Base-by-base conservation (phyloP, 2,329 filamentous ascomycete genomes). In the Diaporthe aspalathi region DNA sequence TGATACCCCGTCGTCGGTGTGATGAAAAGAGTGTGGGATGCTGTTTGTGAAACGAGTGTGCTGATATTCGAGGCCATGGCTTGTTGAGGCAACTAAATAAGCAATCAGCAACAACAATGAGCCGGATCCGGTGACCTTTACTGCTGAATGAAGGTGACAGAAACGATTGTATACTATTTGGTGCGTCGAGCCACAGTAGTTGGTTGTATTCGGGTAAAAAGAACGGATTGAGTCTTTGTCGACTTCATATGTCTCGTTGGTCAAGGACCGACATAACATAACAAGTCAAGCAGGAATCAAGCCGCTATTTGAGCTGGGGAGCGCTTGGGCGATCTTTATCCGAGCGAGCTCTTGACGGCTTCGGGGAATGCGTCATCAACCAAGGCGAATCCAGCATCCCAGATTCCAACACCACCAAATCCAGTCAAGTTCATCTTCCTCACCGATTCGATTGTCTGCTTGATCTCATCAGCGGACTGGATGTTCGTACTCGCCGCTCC, bases 361-460 rank as follows among this genome's bases (percentile, higher is more conserved):
- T 49, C 43, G 3, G 52, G 62, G 35, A 70, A 72, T 1, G 57
- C 70, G 4, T 20, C 45, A 32, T 70, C 69, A 11, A 5, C 20
- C 32, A 63, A 49, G 24, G 67, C 67, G 20, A 60, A 60, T 3
- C 67, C 67, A 9, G 70, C 67, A 70, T 72, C 67, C 70, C 70
- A 70, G 52, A 72, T 54, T 4, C 56, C 67, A 20, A 72, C 67
- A 11, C 70, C 70, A 38, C 70, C 70, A 11, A 72, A 65, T 5
- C 62, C 60, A 12, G 49, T 38, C 1, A 66, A n/a, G 7, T 63
- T 54, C 66, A 70, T 65, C 24, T 47, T 50, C 52, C 65, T 70
- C 20, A 70, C 68, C 1, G 40, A 43, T 3, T 29, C 9, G n/a
- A 72, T 60, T 4, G 67, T 72, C 20, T 29, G 35, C 52, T 67